Evolutionary conservation across 2,329 filamentous ascomycete genomes (phyloP).

Genomic region (Lasiodiplodia citricola): DNA sequence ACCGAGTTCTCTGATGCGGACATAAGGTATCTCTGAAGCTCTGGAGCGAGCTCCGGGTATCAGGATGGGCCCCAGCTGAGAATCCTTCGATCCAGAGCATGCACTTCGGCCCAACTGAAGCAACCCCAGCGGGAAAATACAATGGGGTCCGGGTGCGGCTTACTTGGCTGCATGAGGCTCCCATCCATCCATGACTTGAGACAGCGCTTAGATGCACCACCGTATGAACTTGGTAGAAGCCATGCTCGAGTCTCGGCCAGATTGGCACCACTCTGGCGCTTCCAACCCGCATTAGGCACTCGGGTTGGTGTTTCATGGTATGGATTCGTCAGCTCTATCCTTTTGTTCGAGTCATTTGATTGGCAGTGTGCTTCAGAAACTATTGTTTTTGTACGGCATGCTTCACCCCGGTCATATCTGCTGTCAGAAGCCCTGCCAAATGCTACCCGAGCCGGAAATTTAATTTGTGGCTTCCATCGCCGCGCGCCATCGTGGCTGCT

Average conservation of each 20-base stretch:
- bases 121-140: not conserved
- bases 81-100: not conserved
- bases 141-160: not conserved
- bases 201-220: not conserved
- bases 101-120: not conserved
- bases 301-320: not conserved
- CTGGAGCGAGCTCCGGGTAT: not conserved
- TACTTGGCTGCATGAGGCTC: not conserved
- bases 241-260: not conserved
- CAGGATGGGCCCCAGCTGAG: not conserved
- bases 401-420: not conserved
- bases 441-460: not conserved
- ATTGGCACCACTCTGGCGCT: not conserved
- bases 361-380: not conserved
- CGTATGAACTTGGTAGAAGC: not conserved
- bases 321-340: conserved; percentile 6
- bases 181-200: not conserved
- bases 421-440: not conserved
- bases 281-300: not conserved
- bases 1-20: no score
- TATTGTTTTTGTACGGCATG: not conserved
- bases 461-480: not conserved
- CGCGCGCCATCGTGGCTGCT: conserved; percentile 7
- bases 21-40: not conserved
- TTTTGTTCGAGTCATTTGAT: not conserved